phyloP scores from a whole-genome alignment of 78 protist genomes.

The Diacronema lutheri region DNA sequence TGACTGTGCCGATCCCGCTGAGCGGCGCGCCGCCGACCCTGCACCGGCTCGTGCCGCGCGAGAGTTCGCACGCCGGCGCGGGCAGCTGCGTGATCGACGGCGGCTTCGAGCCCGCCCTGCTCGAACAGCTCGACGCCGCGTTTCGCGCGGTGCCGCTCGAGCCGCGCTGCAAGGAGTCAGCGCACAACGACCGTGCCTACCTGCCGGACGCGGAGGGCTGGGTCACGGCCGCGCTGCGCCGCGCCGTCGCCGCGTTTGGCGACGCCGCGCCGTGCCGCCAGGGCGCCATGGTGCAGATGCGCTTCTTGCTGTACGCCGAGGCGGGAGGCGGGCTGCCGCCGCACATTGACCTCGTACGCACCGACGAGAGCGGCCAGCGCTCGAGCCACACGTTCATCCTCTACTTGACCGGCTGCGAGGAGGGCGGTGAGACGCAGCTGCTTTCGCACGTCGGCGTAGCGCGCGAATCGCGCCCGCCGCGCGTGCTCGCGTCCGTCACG shows the following conservation, averaged over 20 bases:
- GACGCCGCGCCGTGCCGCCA: not conserved
- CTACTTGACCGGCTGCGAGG: not conserved
- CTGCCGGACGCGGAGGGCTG: slow-evolving; percentile 20
- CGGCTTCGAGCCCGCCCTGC: not conserved
- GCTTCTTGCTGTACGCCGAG: not conserved
- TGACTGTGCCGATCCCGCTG: too few species aligned
- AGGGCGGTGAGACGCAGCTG: not conserved
- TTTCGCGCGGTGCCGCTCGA: not conserved
- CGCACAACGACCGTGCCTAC: not conserved
- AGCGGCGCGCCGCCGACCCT: too few species aligned
- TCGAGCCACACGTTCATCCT: slow-evolving; percentile 14
- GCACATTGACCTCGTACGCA: not conserved
- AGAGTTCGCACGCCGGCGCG: not conserved
- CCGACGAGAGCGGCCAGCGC: not conserved
- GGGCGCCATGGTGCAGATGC: not conserved
- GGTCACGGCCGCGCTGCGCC: not conserved
- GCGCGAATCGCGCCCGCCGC: not conserved
- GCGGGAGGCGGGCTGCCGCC: slow-evolving; percentile 23
- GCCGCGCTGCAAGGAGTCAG: not conserved
- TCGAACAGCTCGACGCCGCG: not conserved
- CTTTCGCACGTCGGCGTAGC: not conserved
- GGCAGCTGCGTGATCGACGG: not conserved
- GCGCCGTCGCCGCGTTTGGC: not conserved
- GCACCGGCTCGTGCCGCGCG: too few species aligned
- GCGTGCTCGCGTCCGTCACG: not conserved